Conservation (phyloP, 129 eudicot genomes). For the Artemisia argyi region DNA sequence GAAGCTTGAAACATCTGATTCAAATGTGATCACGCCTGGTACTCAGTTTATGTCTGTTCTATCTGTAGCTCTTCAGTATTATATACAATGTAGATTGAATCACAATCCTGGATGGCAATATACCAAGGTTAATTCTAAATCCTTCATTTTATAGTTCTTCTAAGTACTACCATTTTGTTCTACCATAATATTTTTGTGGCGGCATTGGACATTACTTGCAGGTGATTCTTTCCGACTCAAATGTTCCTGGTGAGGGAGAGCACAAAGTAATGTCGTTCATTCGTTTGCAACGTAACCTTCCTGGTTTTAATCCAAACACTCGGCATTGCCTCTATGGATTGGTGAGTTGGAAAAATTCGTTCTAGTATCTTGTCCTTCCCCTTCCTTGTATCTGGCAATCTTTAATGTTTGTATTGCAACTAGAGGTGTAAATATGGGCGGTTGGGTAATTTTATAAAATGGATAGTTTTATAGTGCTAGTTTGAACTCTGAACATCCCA, state of each 20-base stretch:
- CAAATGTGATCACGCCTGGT: constrained; percentile 96
- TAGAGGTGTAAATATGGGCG: neutral
- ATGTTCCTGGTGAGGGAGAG: constrained; percentile 99
- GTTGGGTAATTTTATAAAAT: no score
- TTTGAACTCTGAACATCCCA: no score
- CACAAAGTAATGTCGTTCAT: constrained; percentile 98
- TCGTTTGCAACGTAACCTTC: constrained; percentile 83
- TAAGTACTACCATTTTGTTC: constrained; percentile 20
- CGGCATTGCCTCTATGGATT: constrained; percentile 92
- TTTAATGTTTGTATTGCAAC: neutral
- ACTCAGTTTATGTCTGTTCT: constrained; percentile 93
- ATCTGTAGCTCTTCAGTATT: constrained; percentile 88
- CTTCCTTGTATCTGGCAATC: constrained; percentile 7
- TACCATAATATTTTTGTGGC: constrained; percentile 47
- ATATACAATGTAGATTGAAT: constrained; percentile 70
- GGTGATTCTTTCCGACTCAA: constrained; percentile 98
- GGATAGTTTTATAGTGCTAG: no score
- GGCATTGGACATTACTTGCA: constrained; percentile 67
- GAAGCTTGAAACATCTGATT: constrained; percentile 84
- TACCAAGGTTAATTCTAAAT: constrained; percentile 58
- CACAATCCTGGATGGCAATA: constrained; percentile 81
- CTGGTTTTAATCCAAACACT: constrained; percentile 93
- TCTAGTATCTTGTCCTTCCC: neutral
- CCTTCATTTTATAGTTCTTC: constrained; percentile 15
- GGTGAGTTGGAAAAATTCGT: constrained; percentile 41